Evolutionary conservation across 2,329 filamentous ascomycete species (phyloP).

Genomic region (Nemania sp.): DNA sequence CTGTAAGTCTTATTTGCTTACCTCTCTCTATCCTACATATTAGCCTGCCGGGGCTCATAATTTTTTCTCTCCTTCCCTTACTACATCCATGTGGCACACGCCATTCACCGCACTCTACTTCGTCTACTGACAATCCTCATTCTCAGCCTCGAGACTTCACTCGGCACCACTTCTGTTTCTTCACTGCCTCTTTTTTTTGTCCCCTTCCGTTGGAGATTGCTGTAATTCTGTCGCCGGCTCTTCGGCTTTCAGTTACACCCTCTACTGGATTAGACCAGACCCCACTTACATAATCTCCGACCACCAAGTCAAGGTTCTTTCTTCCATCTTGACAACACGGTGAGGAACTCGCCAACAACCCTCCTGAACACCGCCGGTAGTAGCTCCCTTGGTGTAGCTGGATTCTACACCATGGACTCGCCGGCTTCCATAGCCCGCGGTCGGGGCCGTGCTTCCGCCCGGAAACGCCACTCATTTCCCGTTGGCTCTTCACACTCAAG

Average conservation of each 20-base stretch:
- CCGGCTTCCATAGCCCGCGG: slow-evolving; percentile 33
- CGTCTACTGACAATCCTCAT: slow-evolving; percentile 13
- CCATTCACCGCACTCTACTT: not conserved
- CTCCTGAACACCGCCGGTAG: slow-evolving; percentile 2
- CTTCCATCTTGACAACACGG: slow-evolving; percentile 30
- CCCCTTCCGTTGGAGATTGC: slow-evolving; percentile 5
- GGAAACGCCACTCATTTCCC: slow-evolving; percentile 38
- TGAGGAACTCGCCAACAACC: slow-evolving; percentile 19
- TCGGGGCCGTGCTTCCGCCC: slow-evolving; percentile 33
- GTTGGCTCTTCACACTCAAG: slow-evolving; percentile 30
- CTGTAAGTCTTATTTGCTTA: slow-evolving; percentile 8
- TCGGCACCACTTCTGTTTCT: slow-evolving; percentile 2
- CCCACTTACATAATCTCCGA: slow-evolving; percentile 44
- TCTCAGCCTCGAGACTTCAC: slow-evolving; percentile 6
- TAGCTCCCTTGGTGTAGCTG: not conserved
- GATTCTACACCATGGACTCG: slow-evolving; percentile 36
- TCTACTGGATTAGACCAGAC: slow-evolving; percentile 18
- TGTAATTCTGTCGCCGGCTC: slow-evolving; percentile 12
- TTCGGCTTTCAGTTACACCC: slow-evolving; percentile 21
- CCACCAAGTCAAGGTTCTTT: slow-evolving; percentile 32
- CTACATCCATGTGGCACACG: slow-evolving; percentile 14
- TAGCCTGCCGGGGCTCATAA: slow-evolving; percentile 10
- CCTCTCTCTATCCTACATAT: not conserved
- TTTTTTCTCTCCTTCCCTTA: slow-evolving; percentile 22
- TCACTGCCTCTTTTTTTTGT: slow-evolving; percentile 6